Percentiles rank a stretch among this genome's conserved stretches.
Evolutionary conservation across 257 asterid genomes (phyloP).

Genomic region (Misopates orontium): DNA sequence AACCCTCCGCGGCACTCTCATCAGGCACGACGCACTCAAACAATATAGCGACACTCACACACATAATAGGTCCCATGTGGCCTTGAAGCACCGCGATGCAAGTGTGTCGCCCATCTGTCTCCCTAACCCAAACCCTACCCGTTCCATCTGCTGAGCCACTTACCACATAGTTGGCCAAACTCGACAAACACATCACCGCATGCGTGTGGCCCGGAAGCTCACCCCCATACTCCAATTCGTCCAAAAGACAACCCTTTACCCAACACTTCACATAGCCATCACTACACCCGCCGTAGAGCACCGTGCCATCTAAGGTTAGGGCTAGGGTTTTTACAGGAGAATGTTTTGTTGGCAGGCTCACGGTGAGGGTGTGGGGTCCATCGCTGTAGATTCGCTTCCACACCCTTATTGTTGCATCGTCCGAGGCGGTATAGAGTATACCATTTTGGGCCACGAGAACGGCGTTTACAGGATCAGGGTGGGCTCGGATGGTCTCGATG

Average conservation of each 20-base stretch:
- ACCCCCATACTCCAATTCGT: constrained; percentile 89
- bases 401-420: constrained; percentile 82
- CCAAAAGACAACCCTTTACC: constrained; percentile 86
- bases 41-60: constrained; percentile 55
- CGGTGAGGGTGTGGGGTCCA: constrained; percentile 80
- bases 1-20: constrained; percentile 56
- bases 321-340: constrained; percentile 84
- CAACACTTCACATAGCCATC: constrained; percentile 92
- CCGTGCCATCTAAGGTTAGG: constrained; percentile 55
- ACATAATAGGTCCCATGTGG: constrained; percentile 80
- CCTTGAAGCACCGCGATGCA: constrained; percentile 77
- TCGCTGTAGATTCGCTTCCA: constrained; percentile 91
- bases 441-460: constrained; percentile 81
- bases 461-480: constrained; percentile 77
- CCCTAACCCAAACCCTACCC: constrained; percentile 72
- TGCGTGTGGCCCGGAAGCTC: constrained; percentile 87
- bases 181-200: constrained; percentile 77
- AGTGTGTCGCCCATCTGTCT: constrained; percentile 56
- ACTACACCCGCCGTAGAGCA: constrained; percentile 85
- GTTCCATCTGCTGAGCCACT: constrained; percentile 89
- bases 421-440: constrained; percentile 85
- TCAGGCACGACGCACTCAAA: constrained; percentile 37
- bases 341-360: constrained; percentile 71
- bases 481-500: constrained; percentile 95
- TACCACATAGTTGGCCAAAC: constrained; percentile 46